A percentile compares a stretch with the other conserved stretches of the same genome.
Conservation (phyloP, 441 rosid genomes). For the Raphanus hybrid region DNA sequence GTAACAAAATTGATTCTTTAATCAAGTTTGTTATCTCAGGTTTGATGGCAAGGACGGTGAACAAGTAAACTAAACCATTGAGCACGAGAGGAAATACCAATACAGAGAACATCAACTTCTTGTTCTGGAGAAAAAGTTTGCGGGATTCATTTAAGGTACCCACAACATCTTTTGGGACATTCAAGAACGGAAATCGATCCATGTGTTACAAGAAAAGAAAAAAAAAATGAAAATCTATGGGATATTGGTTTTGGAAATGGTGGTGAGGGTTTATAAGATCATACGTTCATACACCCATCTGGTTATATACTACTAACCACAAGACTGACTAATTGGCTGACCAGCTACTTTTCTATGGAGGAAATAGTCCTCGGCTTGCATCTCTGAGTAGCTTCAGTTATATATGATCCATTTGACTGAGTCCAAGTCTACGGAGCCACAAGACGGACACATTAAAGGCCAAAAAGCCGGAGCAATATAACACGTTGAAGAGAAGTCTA, state of each 20-base stretch:
- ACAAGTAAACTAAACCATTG: conserved; percentile 29
- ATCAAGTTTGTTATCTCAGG: conserved; percentile 39
- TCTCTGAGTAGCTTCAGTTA: too few species aligned
- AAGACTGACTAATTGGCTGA: not conserved
- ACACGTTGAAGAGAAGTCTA: conserved; percentile 24
- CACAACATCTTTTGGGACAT: conserved; percentile 25
- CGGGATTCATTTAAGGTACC: conserved; percentile 44
- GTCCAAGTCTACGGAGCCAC: conserved; percentile 9
- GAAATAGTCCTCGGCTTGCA: too few species aligned
- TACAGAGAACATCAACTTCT: conserved; percentile 49
- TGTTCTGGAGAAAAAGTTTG: conserved; percentile 49
- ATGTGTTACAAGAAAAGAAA: conserved; percentile 21
- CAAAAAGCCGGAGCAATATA: conserved; percentile 1
- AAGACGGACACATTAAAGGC: conserved; percentile 10
- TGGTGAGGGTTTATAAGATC: conserved; percentile 17
- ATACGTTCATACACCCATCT: conserved; percentile 7
- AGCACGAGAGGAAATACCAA: conserved; percentile 38
- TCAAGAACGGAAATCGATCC: conserved; percentile 23
- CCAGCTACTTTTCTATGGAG: not conserved
- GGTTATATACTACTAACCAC: conserved; percentile 31
- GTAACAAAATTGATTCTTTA: conserved; percentile 20
- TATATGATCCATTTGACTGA: conserved; percentile 7
- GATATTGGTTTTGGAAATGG: conserved; percentile 12
- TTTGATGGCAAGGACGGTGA: conserved; percentile 38
- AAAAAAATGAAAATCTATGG: conserved; percentile 12